Base-by-base conservation (phyloP, 495 filamentous ascomycete species). In the Penicillium diatomitis region DNA sequence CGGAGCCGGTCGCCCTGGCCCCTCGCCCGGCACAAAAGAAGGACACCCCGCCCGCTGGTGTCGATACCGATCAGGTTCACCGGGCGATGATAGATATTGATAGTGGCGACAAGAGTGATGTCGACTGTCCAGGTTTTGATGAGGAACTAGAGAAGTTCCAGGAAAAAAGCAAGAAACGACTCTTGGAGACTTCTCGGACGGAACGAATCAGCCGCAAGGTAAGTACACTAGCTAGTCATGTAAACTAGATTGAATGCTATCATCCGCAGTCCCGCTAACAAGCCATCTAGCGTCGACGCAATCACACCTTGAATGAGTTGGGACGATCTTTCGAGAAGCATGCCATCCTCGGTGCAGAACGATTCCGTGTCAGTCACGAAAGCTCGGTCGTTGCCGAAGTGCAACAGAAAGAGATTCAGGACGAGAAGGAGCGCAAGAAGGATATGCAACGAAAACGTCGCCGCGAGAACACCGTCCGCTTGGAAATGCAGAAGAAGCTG, bases 401-500 rank as follows among this genome's bases (percentile, higher is more conserved):
- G 2, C 86, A 92, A 50, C 82, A 86, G 47, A 87, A 86, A 52
- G 92, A 96, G 62, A 75, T 96, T 6, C 85, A 86, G 48, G 89
- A 92, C 42, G 92, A 99, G 63, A 99, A 97, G 65, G 94, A 97
- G 67, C 88, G 94, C 30, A 99, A 99, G 76, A 99, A 99, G 71
- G 92, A 97, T 53, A 95, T 96, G 86, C 92, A 99, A 60, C 85
- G 94, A 28, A 97, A 96, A 70, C 82, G 92, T 28, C 84, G 92
- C n/a, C 82, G 92, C 12, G 92, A 98, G 63, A 96, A 96, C 69
- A 95, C 92, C 8, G 85, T 96, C 62, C 85, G 86, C 9, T 76
- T 83, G 49, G 89, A 91, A 39, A 80, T 87, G 58, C 83, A 90
- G 56, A 91, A 95, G 68, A 87, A 91, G 53, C 74, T 84, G 7